phyloP scores from a whole-genome alignment of 2,329 filamentous ascomycete species.

The Pseudocercospora vitis region DNA sequence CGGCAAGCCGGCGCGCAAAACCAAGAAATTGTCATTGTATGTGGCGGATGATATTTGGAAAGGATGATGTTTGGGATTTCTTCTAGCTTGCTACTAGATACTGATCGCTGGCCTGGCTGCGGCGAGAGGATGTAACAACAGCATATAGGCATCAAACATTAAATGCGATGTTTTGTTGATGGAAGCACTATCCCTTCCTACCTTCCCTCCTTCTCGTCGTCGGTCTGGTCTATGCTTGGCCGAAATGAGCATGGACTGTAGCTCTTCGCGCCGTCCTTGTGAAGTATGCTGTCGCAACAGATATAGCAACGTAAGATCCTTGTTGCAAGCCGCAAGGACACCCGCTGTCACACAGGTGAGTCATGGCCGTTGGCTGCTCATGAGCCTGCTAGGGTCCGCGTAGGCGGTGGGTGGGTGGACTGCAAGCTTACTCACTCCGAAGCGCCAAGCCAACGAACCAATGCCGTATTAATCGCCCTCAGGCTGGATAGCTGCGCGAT shows the following conservation, averaged over 20 bases:
- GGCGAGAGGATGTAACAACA: conserved; percentile 8
- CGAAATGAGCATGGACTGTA: too few relatives aligned
- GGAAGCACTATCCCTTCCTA: not conserved
- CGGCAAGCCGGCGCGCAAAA: conserved; percentile 1
- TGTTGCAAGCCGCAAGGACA: too few relatives aligned
- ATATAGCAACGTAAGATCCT: not conserved
- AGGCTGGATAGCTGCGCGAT: not conserved
- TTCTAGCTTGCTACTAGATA: conserved; percentile 15
- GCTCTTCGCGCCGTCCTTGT: too few relatives aligned
- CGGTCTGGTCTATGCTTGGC: too few relatives aligned
- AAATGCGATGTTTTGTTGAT: conserved; percentile 1
- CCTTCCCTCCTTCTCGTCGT: not conserved
- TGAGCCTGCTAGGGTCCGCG: not conserved
- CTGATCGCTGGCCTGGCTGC: conserved; percentile 10
- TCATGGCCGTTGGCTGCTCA: not conserved
- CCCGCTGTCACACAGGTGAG: too few relatives aligned
- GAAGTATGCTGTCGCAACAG: not conserved
- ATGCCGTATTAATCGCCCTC: not conserved
- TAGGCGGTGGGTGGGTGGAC: not conserved
- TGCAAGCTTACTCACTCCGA: not conserved
- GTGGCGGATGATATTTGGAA: not conserved
- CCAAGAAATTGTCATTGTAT: conserved; percentile 3
- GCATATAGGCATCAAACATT: not conserved
- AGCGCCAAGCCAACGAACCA: not conserved
- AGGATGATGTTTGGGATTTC: not conserved